Percentiles rank a stretch among this genome's conserved stretches.
Evolutionary conservation across 306 rosid genomes (phyloP).

Genomic region (Trichosanthes cucumerina): DNA sequence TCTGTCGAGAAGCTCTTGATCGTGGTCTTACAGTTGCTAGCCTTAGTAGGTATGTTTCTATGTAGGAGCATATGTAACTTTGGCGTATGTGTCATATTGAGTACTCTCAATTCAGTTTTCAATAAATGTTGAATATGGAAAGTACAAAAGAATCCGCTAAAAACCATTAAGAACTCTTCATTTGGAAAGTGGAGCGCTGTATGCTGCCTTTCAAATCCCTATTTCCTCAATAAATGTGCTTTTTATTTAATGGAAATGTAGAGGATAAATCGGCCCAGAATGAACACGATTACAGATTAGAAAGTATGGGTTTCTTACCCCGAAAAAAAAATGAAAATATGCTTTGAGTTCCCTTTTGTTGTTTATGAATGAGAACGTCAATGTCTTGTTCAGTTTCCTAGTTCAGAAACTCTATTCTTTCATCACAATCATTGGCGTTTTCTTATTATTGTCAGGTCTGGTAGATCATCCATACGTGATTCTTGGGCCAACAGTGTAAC

Average conservation of each 20-base stretch:
- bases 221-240: neutral
- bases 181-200: neutral
- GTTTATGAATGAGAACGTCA: neutral
- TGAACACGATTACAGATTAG: neutral
- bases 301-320: too few species aligned
- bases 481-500: conserved; percentile 58
- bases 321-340: neutral
- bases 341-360: neutral
- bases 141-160: neutral
- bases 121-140: neutral
- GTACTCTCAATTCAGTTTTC: neutral
- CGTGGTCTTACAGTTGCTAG: conserved; percentile 76
- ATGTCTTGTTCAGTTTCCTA: conserved; percentile 1
- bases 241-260: neutral
- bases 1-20: conserved; percentile 69
- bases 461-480: conserved; percentile 66
- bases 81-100: neutral
- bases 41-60: conserved; percentile 57
- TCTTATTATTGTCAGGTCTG: conserved; percentile 54
- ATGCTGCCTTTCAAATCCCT: neutral
- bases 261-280: neutral
- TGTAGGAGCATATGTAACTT: neutral
- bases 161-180: neutral
- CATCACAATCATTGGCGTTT: conserved; percentile 7
- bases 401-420: neutral